Conservation (phyloP, 129 eudicot species). For the Tagetes patula region DNA sequence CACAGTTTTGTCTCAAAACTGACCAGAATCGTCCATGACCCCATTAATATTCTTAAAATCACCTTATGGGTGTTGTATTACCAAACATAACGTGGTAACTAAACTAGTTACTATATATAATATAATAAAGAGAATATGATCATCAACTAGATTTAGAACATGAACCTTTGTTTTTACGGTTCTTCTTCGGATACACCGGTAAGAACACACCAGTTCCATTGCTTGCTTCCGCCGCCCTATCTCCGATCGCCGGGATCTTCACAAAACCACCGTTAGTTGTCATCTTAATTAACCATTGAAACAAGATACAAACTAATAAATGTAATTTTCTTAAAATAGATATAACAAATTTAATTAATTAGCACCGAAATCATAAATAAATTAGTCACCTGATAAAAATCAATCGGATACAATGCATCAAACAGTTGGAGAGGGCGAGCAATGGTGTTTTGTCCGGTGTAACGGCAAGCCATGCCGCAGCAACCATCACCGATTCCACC, state of each 20-base stretch:
- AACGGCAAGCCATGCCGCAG: slow-evolving; percentile 4
- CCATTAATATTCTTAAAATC: no score
- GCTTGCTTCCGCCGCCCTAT: slow-evolving; percentile 12
- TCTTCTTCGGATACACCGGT: slow-evolving; percentile 18
- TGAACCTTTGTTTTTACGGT: slow-evolving; percentile 9
- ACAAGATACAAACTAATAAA: neutral
- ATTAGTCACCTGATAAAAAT: slow-evolving; percentile 3
- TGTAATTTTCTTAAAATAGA: neutral
- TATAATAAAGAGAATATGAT: neutral
- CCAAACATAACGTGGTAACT: no score
- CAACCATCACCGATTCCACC: slow-evolving; percentile 36
- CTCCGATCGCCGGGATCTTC: slow-evolving; percentile 25
- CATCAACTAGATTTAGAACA: neutral
- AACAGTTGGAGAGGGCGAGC: slow-evolving; percentile 28
- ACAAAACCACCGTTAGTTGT: neutral
- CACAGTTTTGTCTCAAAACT: no score
- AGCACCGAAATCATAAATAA: neutral
- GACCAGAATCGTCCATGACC: no score
- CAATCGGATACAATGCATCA: slow-evolving; percentile 2
- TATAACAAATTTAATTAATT: neutral
- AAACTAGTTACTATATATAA: no score
- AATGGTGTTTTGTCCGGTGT: neutral
- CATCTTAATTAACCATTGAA: slow-evolving; percentile 10
- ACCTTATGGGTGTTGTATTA: no score
- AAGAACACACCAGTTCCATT: slow-evolving; percentile 34